These are phyloP conservation scores for Spiromastix sp. DNA, from an alignment of 2,329 filamentous ascomycete species.

Conservation along the genomic window DNA sequence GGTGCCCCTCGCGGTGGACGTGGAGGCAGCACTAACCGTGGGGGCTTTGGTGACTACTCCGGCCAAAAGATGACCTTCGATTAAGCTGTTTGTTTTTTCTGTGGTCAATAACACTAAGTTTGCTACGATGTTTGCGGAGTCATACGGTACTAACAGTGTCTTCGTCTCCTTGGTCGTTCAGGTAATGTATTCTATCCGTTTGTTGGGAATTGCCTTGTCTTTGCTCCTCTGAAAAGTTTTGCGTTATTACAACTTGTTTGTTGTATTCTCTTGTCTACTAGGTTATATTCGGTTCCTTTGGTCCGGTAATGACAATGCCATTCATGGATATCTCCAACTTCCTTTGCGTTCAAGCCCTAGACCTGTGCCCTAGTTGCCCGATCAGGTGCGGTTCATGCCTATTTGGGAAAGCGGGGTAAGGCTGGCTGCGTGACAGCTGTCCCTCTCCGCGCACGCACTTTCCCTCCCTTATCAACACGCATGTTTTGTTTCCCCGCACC, in stretches of 20 bases:
- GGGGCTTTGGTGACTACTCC: slow-evolving; percentile 56
- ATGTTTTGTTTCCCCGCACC: too few species aligned
- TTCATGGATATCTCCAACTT: background rate
- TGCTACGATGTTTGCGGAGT: too few species aligned
- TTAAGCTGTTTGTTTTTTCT: slow-evolving; percentile 10
- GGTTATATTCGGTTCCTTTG: background rate
- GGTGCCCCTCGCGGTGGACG: slow-evolving; percentile 36
- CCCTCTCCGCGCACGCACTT: background rate
- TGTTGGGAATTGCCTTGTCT: background rate
- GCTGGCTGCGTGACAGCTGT: background rate
- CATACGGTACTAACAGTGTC: too few species aligned
- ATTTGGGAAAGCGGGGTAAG: slow-evolving; percentile 1
- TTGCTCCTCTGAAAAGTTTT: slow-evolving; percentile 1
- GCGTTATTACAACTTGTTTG: background rate
- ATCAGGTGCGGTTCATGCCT: too few species aligned
- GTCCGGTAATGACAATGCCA: background rate
- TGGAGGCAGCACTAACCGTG: slow-evolving; percentile 38
- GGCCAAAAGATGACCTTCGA: slow-evolving; percentile 72
- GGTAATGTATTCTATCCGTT: slow-evolving; percentile 5
- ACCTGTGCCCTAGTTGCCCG: background rate
- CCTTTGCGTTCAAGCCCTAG: background rate
- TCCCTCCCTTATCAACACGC: background rate
- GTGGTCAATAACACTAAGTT: too few species aligned
- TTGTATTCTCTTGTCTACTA: background rate
- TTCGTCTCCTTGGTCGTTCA: too few species aligned